Evolutionary conservation across 305 asterid species (phyloP).

Genomic region (Fraxinus floribunda): DNA sequence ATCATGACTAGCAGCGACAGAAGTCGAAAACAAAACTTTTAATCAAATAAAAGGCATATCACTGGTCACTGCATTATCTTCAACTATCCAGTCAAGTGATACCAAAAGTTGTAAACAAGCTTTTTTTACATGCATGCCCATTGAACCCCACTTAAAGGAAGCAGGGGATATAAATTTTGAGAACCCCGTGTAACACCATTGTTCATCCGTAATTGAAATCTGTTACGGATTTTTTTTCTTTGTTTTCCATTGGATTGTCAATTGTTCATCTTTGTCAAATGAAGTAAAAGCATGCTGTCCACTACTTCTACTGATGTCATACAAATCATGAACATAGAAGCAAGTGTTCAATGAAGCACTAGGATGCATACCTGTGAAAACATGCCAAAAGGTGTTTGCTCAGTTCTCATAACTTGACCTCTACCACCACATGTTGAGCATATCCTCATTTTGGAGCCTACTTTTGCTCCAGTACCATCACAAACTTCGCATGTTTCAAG

Average conservation of each 20-base stretch:
- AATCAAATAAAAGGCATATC: neutral
- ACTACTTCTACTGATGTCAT: conserved; percentile 2
- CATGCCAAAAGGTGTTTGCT: conserved; percentile 99
- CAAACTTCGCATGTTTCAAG: conserved; percentile 92
- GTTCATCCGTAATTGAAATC: neutral
- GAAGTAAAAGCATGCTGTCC: neutral
- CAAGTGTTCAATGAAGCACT: conserved; percentile 6
- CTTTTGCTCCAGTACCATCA: conserved; percentile 93
- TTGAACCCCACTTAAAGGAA: neutral
- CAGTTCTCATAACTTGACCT: conserved; percentile 99
- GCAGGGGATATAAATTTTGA: neutral
- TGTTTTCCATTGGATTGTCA: neutral
- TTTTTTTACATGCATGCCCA: conserved; percentile 10
- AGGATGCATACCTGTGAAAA: conserved; percentile 78
- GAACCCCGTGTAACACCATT: neutral
- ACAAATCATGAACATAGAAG: conserved; percentile 18
- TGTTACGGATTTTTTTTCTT: neutral
- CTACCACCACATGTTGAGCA: conserved; percentile 99
- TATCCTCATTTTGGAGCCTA: conserved; percentile 91
- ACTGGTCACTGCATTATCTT: neutral
- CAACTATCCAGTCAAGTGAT: neutral
- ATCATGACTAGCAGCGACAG: neutral
- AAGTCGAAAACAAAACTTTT: neutral
- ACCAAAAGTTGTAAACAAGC: conserved; percentile 3
- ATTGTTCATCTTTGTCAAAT: neutral